Evolutionary conservation across 495 filamentous ascomycete genomes (phyloP).

Genomic region (Daldinia childiae): DNA sequence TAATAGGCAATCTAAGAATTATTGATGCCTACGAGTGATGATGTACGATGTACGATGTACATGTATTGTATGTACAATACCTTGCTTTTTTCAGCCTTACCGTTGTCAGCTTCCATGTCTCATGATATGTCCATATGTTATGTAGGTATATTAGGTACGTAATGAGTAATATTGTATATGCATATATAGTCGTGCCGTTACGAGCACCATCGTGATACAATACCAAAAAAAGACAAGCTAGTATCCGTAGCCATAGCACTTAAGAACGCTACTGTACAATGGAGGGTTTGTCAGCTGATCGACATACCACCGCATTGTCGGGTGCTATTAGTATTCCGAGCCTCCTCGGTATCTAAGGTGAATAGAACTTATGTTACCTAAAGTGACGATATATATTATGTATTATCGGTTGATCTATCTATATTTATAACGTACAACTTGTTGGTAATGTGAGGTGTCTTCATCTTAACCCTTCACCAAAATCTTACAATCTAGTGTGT

Average conservation of each 20-base stretch:
- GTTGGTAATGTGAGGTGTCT: not conserved
- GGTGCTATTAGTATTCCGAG: slow-evolving; percentile 19
- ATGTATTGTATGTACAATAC: not conserved
- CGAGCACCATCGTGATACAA: slow-evolving; percentile 14
- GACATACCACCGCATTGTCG: slow-evolving; percentile 26
- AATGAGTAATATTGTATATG: too few relatives aligned
- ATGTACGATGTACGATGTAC: not conserved
- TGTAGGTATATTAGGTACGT: slow-evolving; percentile 4
- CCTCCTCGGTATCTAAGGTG: slow-evolving; percentile 4
- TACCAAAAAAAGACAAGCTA: slow-evolving; percentile 27
- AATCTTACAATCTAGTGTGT: not conserved
- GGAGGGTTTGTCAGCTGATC: slow-evolving; percentile 36
- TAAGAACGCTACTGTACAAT: not conserved
- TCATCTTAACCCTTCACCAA: not conserved
- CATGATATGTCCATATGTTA: slow-evolving; percentile 16
- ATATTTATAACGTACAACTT: not conserved
- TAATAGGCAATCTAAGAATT: not conserved
- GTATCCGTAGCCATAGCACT: slow-evolving; percentile 14
- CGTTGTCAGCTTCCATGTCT: slow-evolving; percentile 15
- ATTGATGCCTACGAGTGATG: too few relatives aligned
- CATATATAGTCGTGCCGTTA: slow-evolving; percentile 11
- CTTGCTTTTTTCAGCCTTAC: slow-evolving; percentile 36
- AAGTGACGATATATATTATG: slow-evolving; percentile 26
- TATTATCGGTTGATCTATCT: slow-evolving; percentile 14
- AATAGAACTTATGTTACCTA: not conserved